Evolutionary conservation across 2,329 filamentous ascomycete genomes (phyloP), one percentile per base, ranked within the genome.

Genomic region (Alternaria brassicae): DNA sequence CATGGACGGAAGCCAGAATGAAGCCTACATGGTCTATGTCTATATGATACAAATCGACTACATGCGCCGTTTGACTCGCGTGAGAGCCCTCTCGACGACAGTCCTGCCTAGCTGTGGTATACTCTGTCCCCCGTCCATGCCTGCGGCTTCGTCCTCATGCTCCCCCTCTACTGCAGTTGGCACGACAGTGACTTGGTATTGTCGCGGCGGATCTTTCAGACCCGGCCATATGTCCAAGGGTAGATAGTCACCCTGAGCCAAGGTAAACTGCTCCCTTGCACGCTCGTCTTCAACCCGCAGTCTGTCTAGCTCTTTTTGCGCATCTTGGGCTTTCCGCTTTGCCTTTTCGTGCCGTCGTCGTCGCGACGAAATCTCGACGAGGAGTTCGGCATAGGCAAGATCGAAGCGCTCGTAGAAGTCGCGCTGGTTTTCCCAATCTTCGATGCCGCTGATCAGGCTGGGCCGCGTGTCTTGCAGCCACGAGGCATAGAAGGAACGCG

Each of bases 371-470:
- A 93, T 89, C 76, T 99, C 95, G 1, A 96, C 84, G 23, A 97
- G 85, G 12, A 99, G 81, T 19, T 89, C 88, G 67, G 92, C 90
- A 72, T 99, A 98, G 0, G 93, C 92, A 52, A 88, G 85, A 19
- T 91, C 84, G 71, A 98, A 99, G 17, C 90, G 89, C 61, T 94
- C 90, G 77, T 97, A 98, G 69, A 97, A 92, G n/a, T 86, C 82
- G 10, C 88, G 85, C 69, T 97, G 86, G 21, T 87, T 86, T 51
- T 90, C 88, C 77, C 98, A 89, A 71, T 96, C 92, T 9, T 84
- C 81, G 39, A 97, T 74, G 23, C 76, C 76, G 30, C 86, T 67
- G 88, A 90, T 82, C 23, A 98, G 91, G 17, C 83, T 84, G 4
- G 86, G 84, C 64, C 89, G 88, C 66, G 96, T 92, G 59, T 89